A percentile compares a stretch with the other conserved stretches of the same genome.
phyloP scores from a whole-genome alignment of 176 grass and related monocot genomes.

The Aegilops sharonensis region DNA sequence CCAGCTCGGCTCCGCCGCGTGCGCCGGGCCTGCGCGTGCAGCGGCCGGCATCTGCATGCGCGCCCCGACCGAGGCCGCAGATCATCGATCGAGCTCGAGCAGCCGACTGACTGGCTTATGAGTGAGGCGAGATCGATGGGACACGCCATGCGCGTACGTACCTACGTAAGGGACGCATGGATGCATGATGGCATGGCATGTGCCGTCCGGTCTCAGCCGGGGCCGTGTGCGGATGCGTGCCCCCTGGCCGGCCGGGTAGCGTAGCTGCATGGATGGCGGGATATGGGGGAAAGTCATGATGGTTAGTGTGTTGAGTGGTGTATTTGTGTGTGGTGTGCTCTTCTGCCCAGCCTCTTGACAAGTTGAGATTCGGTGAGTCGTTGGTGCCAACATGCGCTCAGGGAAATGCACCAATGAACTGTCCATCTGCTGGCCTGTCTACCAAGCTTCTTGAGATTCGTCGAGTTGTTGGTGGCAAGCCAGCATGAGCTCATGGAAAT shows the following conservation, averaged over 20 bases:
- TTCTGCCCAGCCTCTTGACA: neutral
- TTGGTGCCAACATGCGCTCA: too few relatives aligned
- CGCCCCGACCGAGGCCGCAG: neutral
- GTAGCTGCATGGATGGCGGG: neutral
- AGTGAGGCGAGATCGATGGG: neutral
- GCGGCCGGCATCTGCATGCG: neutral
- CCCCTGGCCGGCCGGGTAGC: too few relatives aligned
- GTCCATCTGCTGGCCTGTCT: too few relatives aligned
- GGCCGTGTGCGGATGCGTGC: too few relatives aligned
- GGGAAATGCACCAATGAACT: too few relatives aligned
- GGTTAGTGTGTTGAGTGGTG: neutral
- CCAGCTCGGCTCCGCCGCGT: neutral
- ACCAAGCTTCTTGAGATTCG: neutral
- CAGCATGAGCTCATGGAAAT: too few relatives aligned
- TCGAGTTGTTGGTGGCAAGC: too few relatives aligned
- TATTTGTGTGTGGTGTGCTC: too few relatives aligned
- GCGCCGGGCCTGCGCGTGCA: neutral
- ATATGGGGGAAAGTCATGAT: neutral
- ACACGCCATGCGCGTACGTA: constrained; percentile 33
- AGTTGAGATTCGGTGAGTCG: neutral
- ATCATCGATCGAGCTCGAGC: too few relatives aligned
- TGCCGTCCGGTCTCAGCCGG: too few relatives aligned
- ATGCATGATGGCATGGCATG: neutral
- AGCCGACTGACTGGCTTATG: neutral
- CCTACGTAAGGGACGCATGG: neutral